Percentiles rank a stretch among this genome's conserved stretches.
Conservation (phyloP, 148 eudicot species). For the Chenopodium formosanum region DNA sequence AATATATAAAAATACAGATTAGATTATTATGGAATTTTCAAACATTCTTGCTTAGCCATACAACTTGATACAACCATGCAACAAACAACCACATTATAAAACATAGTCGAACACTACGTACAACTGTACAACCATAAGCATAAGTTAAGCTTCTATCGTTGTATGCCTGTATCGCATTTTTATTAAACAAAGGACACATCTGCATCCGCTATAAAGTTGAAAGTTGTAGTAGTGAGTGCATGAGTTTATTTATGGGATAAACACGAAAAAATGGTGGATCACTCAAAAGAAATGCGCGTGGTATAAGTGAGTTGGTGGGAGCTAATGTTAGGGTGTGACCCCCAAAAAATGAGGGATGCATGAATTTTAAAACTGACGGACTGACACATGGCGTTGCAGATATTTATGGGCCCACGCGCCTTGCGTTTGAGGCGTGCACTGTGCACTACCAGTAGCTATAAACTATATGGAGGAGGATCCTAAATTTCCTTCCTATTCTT, state of each 20-base stretch:
- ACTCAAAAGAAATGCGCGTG: neutral
- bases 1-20: too few relatives aligned
- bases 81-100: too few relatives aligned
- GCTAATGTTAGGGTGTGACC: neutral
- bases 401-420: constrained; percentile 2
- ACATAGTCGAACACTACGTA: too few relatives aligned
- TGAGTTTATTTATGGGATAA: neutral
- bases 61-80: too few relatives aligned
- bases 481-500: neutral
- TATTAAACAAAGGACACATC: too few relatives aligned
- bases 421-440: constrained; percentile 22
- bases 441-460: neutral
- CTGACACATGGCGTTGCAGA: constrained; percentile 22
- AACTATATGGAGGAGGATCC: neutral
- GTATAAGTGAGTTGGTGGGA: neutral
- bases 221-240: too few relatives aligned
- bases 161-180: too few relatives aligned
- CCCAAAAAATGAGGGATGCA: constrained; percentile 1
- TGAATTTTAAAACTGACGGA: constrained; percentile 1
- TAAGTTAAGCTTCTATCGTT: too few relatives aligned
- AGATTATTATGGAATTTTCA: too few relatives aligned
- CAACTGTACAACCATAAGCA: too few relatives aligned
- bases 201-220: too few relatives aligned
- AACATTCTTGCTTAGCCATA: too few relatives aligned
- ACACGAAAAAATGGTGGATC: neutral